Evolutionary conservation across 495 filamentous ascomycete species (phyloP), one percentile per base, ranked within the genome.

Genomic region (Elasticomyces elasticus): DNA sequence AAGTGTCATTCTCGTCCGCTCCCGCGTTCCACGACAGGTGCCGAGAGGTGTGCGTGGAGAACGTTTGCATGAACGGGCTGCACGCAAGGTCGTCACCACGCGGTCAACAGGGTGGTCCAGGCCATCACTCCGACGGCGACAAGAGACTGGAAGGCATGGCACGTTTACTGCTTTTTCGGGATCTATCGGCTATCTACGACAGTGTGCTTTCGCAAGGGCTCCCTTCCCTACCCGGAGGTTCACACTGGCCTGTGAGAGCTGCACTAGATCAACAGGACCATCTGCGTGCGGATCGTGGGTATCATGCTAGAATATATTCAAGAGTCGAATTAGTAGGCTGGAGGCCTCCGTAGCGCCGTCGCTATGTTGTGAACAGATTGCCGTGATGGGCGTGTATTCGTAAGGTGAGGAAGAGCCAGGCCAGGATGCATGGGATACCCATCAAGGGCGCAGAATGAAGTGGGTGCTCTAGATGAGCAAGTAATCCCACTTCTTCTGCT

Each of bases 401-500:
- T 52, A 48, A 33, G 12, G 40, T 23, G 45, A 33, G 44, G 51
- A 43, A 27, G 45, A 27, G 43, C 30, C 43, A 50, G 50, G 51
- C 56, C 49, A 58, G 55, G 49, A 58, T 46, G 55, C 28, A 37
- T 23, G 33, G 19, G n/a, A n/a, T n/a, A 24, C 56, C 51, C 56
- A 42, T 53, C 56, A 50, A 54, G 56, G 51, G 56, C 26, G 28
- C 28, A 35, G 17, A 15, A 28, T 40, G 24, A 6, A 28, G 38
- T 25, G 12, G n/a, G 2, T 24, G 48, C 28, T 45, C 51, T 40
- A 95, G 65, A 97, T 89, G 68, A 98, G 77, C 65, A 98, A 74
- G 74, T 86, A 91, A 65, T 91, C 85, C 90, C 87, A 95, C 61
- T 81, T 81, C 70, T 91, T 91, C 67, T 82, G 82, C 71, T 78